Conservation (phyloP, 176 grass and related monocot species). For the Oryza glumipatula region DNA sequence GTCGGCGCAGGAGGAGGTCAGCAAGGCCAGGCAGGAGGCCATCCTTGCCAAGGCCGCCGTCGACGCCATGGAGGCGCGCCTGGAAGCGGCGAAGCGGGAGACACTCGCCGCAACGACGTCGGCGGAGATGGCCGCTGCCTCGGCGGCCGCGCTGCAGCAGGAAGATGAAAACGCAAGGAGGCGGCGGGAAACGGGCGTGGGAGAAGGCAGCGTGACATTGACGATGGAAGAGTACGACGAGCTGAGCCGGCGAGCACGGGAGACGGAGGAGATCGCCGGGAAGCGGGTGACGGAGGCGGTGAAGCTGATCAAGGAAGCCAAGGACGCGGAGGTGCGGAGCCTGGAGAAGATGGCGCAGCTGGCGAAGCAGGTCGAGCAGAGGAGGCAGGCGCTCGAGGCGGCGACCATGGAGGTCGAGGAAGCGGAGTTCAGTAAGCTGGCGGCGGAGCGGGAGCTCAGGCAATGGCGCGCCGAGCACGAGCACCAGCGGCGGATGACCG, state of each 20-base stretch:
- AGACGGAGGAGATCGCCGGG: conserved; percentile 57
- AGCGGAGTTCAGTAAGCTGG: conserved; percentile 40
- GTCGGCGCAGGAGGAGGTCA: conserved; percentile 50
- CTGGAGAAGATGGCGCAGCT: conserved; percentile 42
- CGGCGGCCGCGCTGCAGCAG: conserved; percentile 46
- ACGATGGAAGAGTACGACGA: conserved; percentile 58
- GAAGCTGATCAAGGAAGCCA: conserved; percentile 58
- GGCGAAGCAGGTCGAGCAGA: conserved; percentile 43
- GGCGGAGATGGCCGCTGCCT: conserved; percentile 44
- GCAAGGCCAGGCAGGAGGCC: conserved; percentile 51
- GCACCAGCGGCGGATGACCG: conserved; percentile 15
- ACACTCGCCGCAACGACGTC: conserved; percentile 55
- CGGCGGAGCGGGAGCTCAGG: conserved; percentile 64
- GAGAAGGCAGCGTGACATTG: conserved; percentile 39
- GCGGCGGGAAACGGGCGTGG: background rate
- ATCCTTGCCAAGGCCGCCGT: conserved; percentile 41
- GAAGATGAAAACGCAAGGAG: background rate
- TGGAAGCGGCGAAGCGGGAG: conserved; percentile 61
- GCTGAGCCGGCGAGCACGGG: conserved; percentile 59
- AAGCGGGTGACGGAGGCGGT: conserved; percentile 58
- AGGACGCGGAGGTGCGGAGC: conserved; percentile 64
- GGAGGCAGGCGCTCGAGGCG: conserved; percentile 46
- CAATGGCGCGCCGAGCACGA: conserved; percentile 56
- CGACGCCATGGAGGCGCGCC: conserved; percentile 44
- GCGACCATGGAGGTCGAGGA: conserved; percentile 58